Conservation (phyloP, 2,329 filamentous ascomycete species). For the Talaromyces verruculosus region DNA sequence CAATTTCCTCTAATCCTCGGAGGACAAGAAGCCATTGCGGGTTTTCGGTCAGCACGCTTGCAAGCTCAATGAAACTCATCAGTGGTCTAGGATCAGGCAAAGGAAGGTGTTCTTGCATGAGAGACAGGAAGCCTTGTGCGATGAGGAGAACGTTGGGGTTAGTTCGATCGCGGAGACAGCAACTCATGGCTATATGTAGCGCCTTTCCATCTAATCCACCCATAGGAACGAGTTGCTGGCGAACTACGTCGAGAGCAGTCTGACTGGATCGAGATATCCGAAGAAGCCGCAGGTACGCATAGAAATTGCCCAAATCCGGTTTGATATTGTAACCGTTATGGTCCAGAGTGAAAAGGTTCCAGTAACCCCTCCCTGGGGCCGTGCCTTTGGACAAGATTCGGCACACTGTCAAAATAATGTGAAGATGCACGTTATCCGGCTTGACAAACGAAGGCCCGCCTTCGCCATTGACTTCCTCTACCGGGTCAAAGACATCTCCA, state of each 20-base stretch:
- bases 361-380: conserved; percentile 70
- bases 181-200: conserved; percentile 70
- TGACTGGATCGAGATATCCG: conserved; percentile 65
- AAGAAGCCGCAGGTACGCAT: conserved; percentile 66
- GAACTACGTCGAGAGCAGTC: conserved; percentile 60
- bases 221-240: conserved; percentile 50
- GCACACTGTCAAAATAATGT: conserved; percentile 66
- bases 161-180: conserved; percentile 72
- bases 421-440: conserved; percentile 61
- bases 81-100: conserved; percentile 35
- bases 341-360: conserved; percentile 65
- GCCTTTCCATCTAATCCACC: conserved; percentile 51
- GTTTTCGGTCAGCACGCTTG: conserved; percentile 29
- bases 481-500: conserved; percentile 40
- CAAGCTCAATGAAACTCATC: conserved; percentile 32
- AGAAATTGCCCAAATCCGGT: conserved; percentile 72
- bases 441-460: conserved; percentile 39
- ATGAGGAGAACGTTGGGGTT: conserved; percentile 69
- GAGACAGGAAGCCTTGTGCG: conserved; percentile 63
- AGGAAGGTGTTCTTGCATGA: conserved; percentile 52
- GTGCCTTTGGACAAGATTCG: conserved; percentile 57
- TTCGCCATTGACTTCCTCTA: conserved; percentile 21
- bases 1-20: conserved; percentile 28
- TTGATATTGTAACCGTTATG: conserved; percentile 54
- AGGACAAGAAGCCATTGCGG: conserved; percentile 33